Evolutionary conservation across 2,329 filamentous ascomycete species (phyloP), one percentile per base, ranked within the genome.

Genomic region (Fusarium praegraminearum): DNA sequence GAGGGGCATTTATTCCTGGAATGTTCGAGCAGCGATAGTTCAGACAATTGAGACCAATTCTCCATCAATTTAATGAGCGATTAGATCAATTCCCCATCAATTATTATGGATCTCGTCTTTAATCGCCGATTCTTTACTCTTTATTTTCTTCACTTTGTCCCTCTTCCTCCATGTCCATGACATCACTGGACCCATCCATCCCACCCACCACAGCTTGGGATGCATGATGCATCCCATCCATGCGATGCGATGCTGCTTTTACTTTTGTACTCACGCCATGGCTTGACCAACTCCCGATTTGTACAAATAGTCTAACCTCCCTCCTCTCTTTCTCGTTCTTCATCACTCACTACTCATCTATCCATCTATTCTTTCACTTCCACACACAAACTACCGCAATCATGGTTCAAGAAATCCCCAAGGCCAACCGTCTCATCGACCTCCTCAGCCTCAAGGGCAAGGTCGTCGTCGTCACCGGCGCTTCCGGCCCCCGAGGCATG

Each of bases 381-480:
- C n/a, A n/a, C 44, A 54, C 52, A 53, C 50, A 16, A 15, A 46
- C 41, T 18, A 56, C 52, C 22, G 51, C 43, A 58, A 43, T 35
- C 53, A 88, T 89, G 87, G 85, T 86, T 82, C 82, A 86, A 74
- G 71, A 80, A 76, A 80, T 90, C 66, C 88, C 90, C 75, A 79
- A 87, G 75, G 81, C 87, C 68, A 82, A 83, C 69, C 83, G 82
- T 73, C 85, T 93, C 73, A 78, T 84, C 69, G 90, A 90, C 76
- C 87, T 93, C 72, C 90, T 93, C 81, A 91, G 88, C 74, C 83
- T 93, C 65, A 91, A 91, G 80, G 90, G 90, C 73, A 91, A 91
- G 80, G 91, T 91, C 52, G 87, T 91, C 70, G 87, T 93, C 72
- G 83, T 93, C 65, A 90, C 90, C 7, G 91, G 91, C 62, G 90